Evolutionary conservation across 176 grass and related monocot species (phyloP).

Genomic region (Sorghum bicolor): Sorghum_bicolor_NCBIv3 NC_012873.2:916501-917000

Average conservation of each 20-base stretch:
- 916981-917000: background rate
- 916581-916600: background rate
- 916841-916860: background rate
- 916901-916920: background rate
- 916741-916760: background rate
- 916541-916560: background rate
- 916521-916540: background rate
- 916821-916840: background rate
- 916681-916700: background rate
- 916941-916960: background rate
- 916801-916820: background rate
- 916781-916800: background rate
- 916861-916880: constrained; percentile 6
- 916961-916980: background rate
- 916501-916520: background rate
- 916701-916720: background rate
- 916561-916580: background rate
- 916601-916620: background rate
- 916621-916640: background rate
- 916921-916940: background rate
- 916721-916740: too few species aligned
- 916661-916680: background rate
- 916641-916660: background rate
- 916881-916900: constrained; percentile 1
- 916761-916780: background rate